Evolutionary conservation across 495 filamentous ascomycete species (phyloP).

Genomic region (Choiromyces venosus): DNA sequence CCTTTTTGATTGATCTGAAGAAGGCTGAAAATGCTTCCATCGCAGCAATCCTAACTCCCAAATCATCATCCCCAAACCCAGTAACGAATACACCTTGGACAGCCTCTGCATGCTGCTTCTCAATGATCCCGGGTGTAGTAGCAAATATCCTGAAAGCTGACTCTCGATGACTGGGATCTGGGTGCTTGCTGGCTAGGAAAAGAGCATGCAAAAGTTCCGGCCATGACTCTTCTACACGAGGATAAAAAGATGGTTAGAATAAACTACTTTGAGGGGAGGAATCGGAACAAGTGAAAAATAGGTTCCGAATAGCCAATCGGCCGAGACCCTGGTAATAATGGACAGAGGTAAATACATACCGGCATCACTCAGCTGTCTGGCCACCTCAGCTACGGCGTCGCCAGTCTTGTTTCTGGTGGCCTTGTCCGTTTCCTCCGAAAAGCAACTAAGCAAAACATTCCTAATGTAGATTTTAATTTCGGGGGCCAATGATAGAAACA

Average conservation of each 20-base stretch:
- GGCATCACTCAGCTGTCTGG: constrained; percentile 86
- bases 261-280: not conserved
- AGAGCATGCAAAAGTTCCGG: constrained; percentile 79
- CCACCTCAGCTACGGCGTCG: constrained; percentile 91
- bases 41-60: constrained; percentile 80
- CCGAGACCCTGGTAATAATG: not conserved
- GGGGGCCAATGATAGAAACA: constrained; percentile 68
- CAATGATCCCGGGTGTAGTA: constrained; percentile 91
- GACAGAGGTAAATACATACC: constrained; percentile 53
- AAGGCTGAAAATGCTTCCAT: constrained; percentile 96
- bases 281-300: constrained; percentile 19
- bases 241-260: constrained; percentile 12
- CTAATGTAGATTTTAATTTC: constrained; percentile 72
- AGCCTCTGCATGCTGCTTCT: constrained; percentile 84
- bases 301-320: constrained; percentile 8
- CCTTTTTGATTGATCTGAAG: constrained; percentile 83
- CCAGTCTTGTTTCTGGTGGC: constrained; percentile 88
- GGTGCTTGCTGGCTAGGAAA: constrained; percentile 79
- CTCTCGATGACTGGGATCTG: constrained; percentile 75
- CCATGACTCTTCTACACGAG: constrained; percentile 68
- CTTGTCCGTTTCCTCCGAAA: constrained; percentile 63
- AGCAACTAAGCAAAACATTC: constrained; percentile 68
- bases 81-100: constrained; percentile 78
- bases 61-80: constrained; percentile 84
- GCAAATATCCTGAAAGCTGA: constrained; percentile 89